Evolutionary conservation across 176 grass and related monocot species (phyloP), one percentile per base, ranked within the genome.

Genomic region (Aegilops speltoides): DNA sequence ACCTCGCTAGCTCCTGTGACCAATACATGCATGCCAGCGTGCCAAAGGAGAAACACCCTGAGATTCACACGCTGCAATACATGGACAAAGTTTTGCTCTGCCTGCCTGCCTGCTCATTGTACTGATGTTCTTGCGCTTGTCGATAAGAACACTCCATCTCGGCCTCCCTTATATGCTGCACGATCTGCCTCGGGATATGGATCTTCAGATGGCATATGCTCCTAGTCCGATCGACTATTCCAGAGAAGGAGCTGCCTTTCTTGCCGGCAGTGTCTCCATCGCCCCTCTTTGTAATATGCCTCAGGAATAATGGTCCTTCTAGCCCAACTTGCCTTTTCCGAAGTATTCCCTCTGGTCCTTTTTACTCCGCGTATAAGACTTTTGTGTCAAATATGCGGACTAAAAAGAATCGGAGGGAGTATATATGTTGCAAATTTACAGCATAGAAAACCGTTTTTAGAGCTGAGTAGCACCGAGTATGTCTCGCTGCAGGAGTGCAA

Each of bases 11-110:
- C 52, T 41, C 20, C 28, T 52, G 14, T 10, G 3, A 20, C 16
- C 23, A 14, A 4, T 43, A 16, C 33, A 15, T 50, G 81, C 46
- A 46, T 62, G 34, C 75, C 79, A 75, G 36, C 70, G 75, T 91
- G 90, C 86, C 86, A 77, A 89, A 86, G 90, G 87, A 89, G 87
- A 92, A 70, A 6, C 19, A 32, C 91, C 84, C 91, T 89, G 87
- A 62, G 79, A 92, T 89, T 89, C 80, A 84, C 60, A 79, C 13
- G 10, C 67, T 70, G 52, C 73, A 68, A 68, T 46, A 76, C 4
- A 37, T 34, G 12, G 3, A 45, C 33, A 56, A 22, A 38, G 12
- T 11, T 36, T 28, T 61, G 5, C 28, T 77, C 34, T 1, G 0
- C 12, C 24, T 22, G 8, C 63, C 46, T 57, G 33, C 20, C 43